Percentiles rank a stretch among this genome's conserved stretches.
Evolutionary conservation across 2,329 filamentous ascomycete species (phyloP).

Genomic region (Colletotrichum tofieldiae): DNA sequence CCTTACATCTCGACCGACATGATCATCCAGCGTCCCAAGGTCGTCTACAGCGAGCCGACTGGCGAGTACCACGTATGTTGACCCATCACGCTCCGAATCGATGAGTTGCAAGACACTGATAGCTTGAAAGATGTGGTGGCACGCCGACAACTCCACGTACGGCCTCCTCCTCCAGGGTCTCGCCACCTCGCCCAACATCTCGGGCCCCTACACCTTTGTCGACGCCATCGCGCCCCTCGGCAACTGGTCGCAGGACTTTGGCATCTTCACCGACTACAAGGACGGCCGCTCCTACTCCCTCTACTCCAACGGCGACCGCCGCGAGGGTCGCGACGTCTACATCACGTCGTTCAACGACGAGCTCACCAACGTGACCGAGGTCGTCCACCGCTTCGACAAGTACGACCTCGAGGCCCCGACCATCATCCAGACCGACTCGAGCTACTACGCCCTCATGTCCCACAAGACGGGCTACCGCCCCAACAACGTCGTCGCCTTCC

Average conservation of each 20-base stretch:
- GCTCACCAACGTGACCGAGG: slow-evolving; percentile 65
- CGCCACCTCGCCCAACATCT: slow-evolving; percentile 66
- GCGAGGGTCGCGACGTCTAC: slow-evolving; percentile 71
- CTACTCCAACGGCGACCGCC: slow-evolving; percentile 72
- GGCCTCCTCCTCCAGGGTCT: slow-evolving; percentile 71
- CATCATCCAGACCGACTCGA: slow-evolving; percentile 72
- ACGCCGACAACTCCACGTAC: slow-evolving; percentile 72
- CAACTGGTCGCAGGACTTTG: slow-evolving; percentile 76
- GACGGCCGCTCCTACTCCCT: slow-evolving; percentile 69
- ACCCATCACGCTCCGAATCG: not conserved
- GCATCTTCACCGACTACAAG: slow-evolving; percentile 73
- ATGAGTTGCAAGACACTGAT: not conserved
- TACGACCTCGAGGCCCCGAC: slow-evolving; percentile 74
- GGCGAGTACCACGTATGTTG: slow-evolving; percentile 69
- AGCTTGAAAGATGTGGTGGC: slow-evolving; percentile 69
- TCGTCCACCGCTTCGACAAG: slow-evolving; percentile 71
- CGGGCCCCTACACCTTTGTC: slow-evolving; percentile 69
- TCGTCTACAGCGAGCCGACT: slow-evolving; percentile 69
- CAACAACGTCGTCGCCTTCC: slow-evolving; percentile 72
- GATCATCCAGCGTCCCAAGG: slow-evolving; percentile 76
- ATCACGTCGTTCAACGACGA: slow-evolving; percentile 68
- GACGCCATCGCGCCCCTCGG: slow-evolving; percentile 69
- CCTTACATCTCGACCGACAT: slow-evolving; percentile 68
- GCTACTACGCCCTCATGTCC: slow-evolving; percentile 74
- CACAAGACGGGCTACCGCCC: slow-evolving; percentile 76